Base-by-base conservation (phyloP, 2,329 filamentous ascomycete species). In the Beauveria rudraprayagi region DNA sequence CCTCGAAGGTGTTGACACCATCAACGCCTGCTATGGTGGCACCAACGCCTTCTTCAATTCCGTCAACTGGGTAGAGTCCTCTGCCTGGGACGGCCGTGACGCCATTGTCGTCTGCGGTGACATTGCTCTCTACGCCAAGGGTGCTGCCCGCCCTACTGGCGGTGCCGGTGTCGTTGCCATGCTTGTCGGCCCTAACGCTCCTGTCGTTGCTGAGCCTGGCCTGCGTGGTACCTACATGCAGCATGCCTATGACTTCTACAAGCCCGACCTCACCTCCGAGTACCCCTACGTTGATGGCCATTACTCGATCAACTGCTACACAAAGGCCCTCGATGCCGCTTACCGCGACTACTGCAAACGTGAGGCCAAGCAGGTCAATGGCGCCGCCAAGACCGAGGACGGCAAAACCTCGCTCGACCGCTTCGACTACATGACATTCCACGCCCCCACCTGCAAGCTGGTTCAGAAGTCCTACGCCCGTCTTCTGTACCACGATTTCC, bases 221-320 rank as follows among this genome's bases (percentile, higher is more conserved):
- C 84, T 92, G 71, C 87, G 90, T 70, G 90, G 88, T 72, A 87
- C 81, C 69, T 91, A 90, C 80, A 88, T 92, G 86, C 82, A 87
- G 75, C 90, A 93, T 77, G 87, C 87, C 69, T 94, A 93, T 76
- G 90, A 93, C 76, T 93, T 93, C 75, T 93, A 91, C 85, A 93
- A 93, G 86, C 89, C 90, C 70, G 90, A 93, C 76, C 80, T 93
- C 67, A 89, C 89, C 70, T 91, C 87, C 83, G 90, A 93, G 78
- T 93, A 93, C 78, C 90, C 90, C 65, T 87, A 90, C 71, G 90
- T 93, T 62, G 90, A 93, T 69, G 90, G 90, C 63, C 89, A 92
- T 75, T 92, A 86, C 82, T 93, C 90, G 54, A 75, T 92, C 73
- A 88, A 80, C 75, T 93, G 90, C 83, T 93, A 93, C 78, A 89